These are phyloP conservation scores for Pouteria glomerata DNA, from an alignment of 148 eudicot species.

Conservation along the genomic window DNA sequence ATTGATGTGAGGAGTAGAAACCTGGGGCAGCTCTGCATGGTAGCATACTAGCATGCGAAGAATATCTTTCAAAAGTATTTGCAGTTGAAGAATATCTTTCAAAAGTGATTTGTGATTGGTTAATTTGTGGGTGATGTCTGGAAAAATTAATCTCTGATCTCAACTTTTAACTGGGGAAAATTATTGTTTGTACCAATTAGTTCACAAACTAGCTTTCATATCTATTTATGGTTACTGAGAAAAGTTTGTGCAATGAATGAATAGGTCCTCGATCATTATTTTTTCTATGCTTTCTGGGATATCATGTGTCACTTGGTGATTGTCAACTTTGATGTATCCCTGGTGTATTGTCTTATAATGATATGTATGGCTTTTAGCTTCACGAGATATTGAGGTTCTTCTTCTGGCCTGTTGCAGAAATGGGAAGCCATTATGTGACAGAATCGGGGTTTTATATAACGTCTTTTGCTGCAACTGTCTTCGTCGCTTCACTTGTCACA, in stretches of 20 bases:
- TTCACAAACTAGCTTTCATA: background rate
- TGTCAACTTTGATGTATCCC: background rate
- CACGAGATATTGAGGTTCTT: background rate
- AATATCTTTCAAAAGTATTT: background rate
- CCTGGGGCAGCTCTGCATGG: background rate
- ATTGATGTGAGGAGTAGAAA: background rate
- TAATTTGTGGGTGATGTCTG: background rate
- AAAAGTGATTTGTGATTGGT: too few relatives aligned
- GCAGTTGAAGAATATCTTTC: background rate
- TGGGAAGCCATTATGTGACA: conserved; percentile 23
- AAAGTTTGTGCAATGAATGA: background rate
- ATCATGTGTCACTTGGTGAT: background rate
- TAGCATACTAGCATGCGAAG: background rate
- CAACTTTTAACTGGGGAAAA: background rate
- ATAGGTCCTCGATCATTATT: background rate
- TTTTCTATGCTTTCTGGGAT: background rate
- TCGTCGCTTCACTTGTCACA: conserved; percentile 29
- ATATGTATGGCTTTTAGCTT: background rate
- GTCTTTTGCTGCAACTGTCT: conserved; percentile 33
- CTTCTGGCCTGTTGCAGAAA: conserved; percentile 24
- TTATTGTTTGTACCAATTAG: background rate
- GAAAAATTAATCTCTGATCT: background rate
- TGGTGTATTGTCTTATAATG: background rate
- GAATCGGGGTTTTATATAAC: conserved; percentile 36
- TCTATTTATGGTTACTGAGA: background rate